Conservation (phyloP, 495 filamentous ascomycete species). For the Cercophora sp. region DNA sequence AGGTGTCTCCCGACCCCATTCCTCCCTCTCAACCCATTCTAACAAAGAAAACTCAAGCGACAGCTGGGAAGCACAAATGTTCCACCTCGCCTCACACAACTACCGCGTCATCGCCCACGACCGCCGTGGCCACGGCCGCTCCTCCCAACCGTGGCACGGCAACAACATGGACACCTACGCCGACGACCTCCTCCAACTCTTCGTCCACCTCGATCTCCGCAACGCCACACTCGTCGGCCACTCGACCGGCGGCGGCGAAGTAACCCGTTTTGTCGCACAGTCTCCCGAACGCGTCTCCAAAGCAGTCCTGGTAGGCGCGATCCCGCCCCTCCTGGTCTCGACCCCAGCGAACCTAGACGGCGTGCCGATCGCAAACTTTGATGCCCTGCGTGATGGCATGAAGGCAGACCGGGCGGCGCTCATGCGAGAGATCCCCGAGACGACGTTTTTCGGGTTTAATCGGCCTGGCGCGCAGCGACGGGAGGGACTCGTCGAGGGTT, state of each 20-base stretch:
- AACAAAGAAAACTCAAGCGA: no score
- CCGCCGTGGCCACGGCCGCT: conserved; percentile 41
- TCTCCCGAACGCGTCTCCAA: conserved; percentile 31
- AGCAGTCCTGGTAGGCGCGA: conserved; percentile 35
- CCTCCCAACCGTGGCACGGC: conserved; percentile 28
- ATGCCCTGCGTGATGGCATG: conserved; percentile 35
- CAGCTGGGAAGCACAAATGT: conserved; percentile 41
- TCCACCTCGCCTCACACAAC: conserved; percentile 32
- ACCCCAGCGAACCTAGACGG: conserved; percentile 32
- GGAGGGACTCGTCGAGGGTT: conserved; percentile 37
- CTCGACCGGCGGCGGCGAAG: conserved; percentile 42
- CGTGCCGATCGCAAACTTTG: conserved; percentile 32
- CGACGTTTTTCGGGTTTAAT: conserved; percentile 45
- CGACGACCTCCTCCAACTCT: background rate
- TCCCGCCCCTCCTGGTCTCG: conserved; percentile 37
- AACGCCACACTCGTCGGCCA: conserved; percentile 38
- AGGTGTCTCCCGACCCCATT: no score
- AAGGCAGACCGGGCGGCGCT: conserved; percentile 35
- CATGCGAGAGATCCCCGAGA: conserved; percentile 38
- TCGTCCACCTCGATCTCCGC: conserved; percentile 28
- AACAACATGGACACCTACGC: background rate
- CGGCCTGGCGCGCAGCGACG: conserved; percentile 23
- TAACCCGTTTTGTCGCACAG: conserved; percentile 32
- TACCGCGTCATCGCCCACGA: conserved; percentile 42
- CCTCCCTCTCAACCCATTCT: no score